These are phyloP conservation scores for Amanita molliuscula DNA, from an alignment of 768 basidiomycete species.

Conservation along the genomic window DNA sequence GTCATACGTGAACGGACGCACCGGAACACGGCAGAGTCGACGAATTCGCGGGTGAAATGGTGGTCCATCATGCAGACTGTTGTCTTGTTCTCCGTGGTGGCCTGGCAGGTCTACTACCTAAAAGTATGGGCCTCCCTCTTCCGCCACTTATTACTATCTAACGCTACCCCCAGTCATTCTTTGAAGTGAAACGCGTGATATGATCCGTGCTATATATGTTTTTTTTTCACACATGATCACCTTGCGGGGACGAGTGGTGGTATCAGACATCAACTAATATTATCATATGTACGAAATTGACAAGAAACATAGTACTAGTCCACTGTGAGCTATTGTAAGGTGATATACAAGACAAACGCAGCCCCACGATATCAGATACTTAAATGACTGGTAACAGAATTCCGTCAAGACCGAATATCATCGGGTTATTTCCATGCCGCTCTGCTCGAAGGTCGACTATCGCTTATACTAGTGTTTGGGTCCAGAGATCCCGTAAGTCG, in stretches of 20 bases:
- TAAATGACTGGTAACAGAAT: background rate
- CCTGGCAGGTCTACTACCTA: constrained; percentile 96
- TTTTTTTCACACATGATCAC: background rate
- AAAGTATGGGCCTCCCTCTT: constrained; percentile 43
- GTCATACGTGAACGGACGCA: constrained; percentile 89
- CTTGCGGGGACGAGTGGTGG: background rate
- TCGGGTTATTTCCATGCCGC: constrained; percentile 2
- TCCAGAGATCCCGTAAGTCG: constrained; percentile 23
- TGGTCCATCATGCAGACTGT: constrained; percentile 91
- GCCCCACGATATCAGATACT: background rate
- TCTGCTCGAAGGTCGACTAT: constrained; percentile 7
- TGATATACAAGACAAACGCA: constrained; percentile 1
- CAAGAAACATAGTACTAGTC: background rate
- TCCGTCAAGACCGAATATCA: constrained; percentile 5
- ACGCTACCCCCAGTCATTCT: constrained; percentile 51
- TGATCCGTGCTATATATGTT: constrained; percentile 22
- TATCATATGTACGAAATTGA: constrained; percentile 1
- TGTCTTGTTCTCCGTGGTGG: constrained; percentile 83
- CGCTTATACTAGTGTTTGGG: constrained; percentile 37
- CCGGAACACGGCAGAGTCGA: constrained; percentile 88
- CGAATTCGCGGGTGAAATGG: constrained; percentile 96
- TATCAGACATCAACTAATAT: background rate
- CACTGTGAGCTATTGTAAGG: background rate
- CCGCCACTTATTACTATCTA: constrained; percentile 7
- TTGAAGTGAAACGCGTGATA: constrained; percentile 86